Conservation (phyloP, 2,329 filamentous ascomycete species). For the Stemphylium lycopersici region DNA sequence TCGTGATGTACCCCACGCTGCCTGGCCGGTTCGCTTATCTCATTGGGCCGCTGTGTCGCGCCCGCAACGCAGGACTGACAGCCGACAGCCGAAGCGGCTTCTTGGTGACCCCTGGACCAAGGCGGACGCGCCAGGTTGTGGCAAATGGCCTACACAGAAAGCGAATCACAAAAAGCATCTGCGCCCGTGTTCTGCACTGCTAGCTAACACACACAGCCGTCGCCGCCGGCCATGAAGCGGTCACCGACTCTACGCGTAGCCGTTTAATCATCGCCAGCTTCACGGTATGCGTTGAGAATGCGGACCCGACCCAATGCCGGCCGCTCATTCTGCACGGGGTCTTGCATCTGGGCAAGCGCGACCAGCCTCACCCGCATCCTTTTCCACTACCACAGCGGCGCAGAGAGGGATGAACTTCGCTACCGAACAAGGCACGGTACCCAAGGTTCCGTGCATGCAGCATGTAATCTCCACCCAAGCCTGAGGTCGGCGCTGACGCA, state of each 20-base stretch:
- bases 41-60: conserved; percentile 20
- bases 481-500: conserved; percentile 25
- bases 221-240: conserved; percentile 33
- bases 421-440: too few relatives aligned
- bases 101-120: background rate
- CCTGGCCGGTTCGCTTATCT: conserved; percentile 4
- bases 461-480: conserved; percentile 19
- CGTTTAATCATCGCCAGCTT: too few relatives aligned
- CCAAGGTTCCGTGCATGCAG: background rate
- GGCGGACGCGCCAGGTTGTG: too few relatives aligned
- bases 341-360: conserved; percentile 10
- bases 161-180: background rate
- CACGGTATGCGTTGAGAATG: conserved; percentile 6
- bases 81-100: background rate
- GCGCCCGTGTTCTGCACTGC: conserved; percentile 3
- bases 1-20: conserved; percentile 32
- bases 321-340: conserved; percentile 14
- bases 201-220: background rate
- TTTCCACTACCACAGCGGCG: background rate
- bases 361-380: background rate
- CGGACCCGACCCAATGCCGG: conserved; percentile 11
- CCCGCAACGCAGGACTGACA: conserved; percentile 13
- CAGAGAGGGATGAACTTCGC: background rate
- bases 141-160: too few relatives aligned
- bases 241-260: conserved; percentile 8